These are phyloP conservation scores for Chytridiales sp. DNA, from an alignment of 371 early-diverging fungal genomes.

Conservation along the genomic window DNA sequence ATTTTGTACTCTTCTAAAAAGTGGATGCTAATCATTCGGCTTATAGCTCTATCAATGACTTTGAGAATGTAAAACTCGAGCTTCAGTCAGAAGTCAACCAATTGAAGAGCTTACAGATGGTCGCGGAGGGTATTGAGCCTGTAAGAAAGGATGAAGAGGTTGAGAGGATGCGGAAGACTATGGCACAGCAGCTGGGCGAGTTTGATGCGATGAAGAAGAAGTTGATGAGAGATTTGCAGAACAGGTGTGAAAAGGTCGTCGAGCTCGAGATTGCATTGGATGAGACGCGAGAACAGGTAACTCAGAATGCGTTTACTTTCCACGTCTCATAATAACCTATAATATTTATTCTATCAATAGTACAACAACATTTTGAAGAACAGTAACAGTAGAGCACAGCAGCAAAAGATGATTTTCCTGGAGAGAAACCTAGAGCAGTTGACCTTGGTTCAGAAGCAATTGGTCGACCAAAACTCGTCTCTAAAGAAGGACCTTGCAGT, in stretches of 20 bases:
- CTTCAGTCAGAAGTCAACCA: conserved; percentile 30
- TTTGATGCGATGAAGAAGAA: conserved; percentile 96
- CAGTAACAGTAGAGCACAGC: conserved; percentile 80
- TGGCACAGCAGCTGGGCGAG: conserved; percentile 87
- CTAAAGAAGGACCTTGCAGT: conserved; percentile 90
- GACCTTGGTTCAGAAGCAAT: conserved; percentile 88
- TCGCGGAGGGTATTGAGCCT: conserved; percentile 48
- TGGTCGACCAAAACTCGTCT: conserved; percentile 90
- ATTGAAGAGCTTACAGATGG: conserved; percentile 40
- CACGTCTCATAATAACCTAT: neutral
- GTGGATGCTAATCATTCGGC: too few species aligned
- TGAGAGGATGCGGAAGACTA: conserved; percentile 83
- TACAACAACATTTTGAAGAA: conserved; percentile 79
- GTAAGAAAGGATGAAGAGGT: conserved; percentile 73
- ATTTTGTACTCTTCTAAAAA: too few species aligned
- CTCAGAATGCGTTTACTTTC: neutral
- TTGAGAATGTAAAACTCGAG: too few species aligned
- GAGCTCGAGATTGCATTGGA: conserved; percentile 93
- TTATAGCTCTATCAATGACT: too few species aligned
- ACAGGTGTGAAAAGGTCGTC: conserved; percentile 92
- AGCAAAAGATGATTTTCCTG: conserved; percentile 90
- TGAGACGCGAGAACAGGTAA: conserved; percentile 72
- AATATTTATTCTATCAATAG: conserved; percentile 38
- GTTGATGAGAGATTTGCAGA: conserved; percentile 92
- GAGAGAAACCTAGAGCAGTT: conserved; percentile 95